These are phyloP conservation scores for Phytophthora foliorum DNA, from an alignment of 352 stramenopile genomes.

Conservation along the genomic window DNA sequence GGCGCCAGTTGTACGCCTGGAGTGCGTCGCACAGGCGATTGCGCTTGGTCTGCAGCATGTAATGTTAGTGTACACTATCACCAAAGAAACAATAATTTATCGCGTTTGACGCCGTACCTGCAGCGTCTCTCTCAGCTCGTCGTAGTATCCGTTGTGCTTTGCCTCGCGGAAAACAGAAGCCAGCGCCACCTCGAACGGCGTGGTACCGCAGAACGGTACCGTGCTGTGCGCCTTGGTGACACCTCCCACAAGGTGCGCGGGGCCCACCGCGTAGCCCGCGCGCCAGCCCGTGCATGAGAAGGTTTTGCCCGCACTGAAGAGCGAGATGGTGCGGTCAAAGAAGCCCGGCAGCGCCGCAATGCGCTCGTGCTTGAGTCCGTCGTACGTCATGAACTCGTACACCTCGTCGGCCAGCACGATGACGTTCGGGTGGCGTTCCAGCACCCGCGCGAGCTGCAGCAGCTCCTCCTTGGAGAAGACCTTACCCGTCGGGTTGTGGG, in stretches of 20 bases:
- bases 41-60: constrained; percentile 76
- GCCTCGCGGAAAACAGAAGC: constrained; percentile 89
- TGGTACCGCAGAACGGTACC: constrained; percentile 95
- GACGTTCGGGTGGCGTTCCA: constrained; percentile 88
- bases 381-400: constrained; percentile 98
- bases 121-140: constrained; percentile 73
- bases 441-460: constrained; percentile 87
- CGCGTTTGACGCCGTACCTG: constrained; percentile 37
- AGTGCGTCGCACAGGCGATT: constrained; percentile 89
- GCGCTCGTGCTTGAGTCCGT: constrained; percentile 74
- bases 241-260: constrained; percentile 58
- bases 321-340: constrained; percentile 92
- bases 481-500: constrained; percentile 99
- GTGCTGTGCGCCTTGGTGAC: constrained; percentile 87
- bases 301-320: constrained; percentile 94
- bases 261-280: constrained; percentile 85
- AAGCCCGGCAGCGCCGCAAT: constrained; percentile 86
- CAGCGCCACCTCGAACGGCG: constrained; percentile 95
- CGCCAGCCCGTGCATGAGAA: constrained; percentile 96
- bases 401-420: constrained; percentile 98
- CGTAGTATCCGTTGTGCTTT: constrained; percentile 90
- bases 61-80: constrained; percentile 42
- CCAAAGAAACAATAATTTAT: constrained; percentile 13
- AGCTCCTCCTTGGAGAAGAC: constrained; percentile 97
- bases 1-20: constrained; percentile 82